Percentiles rank a stretch among this genome's conserved stretches.
phyloP scores from a whole-genome alignment of 352 stramenopile genomes.

The Phytopythium cucurbitacearum region DNA sequence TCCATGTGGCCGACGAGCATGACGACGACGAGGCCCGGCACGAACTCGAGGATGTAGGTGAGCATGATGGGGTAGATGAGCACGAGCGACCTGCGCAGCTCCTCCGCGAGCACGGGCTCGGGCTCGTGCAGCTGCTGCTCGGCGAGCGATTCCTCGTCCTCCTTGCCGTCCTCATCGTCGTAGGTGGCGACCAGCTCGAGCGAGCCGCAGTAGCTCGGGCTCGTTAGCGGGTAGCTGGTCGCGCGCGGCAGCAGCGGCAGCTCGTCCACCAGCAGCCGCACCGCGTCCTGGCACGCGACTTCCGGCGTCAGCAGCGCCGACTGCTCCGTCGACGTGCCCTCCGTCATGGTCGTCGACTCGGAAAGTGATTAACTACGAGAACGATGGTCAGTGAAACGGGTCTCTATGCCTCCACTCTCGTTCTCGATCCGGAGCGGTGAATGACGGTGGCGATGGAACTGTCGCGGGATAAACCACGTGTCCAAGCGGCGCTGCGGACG shows the following conservation, averaged over 20 bases:
- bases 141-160: slow-evolving; percentile 8
- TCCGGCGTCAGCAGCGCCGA: not conserved
- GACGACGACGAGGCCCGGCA: slow-evolving; percentile 51
- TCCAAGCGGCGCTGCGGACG: too few relatives aligned
- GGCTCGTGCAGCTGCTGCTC: slow-evolving; percentile 2
- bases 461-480: too few relatives aligned
- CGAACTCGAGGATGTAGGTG: slow-evolving; percentile 20
- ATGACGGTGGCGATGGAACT: too few relatives aligned
- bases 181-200: slow-evolving; percentile 32
- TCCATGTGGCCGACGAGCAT: slow-evolving; percentile 66
- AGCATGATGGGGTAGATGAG: slow-evolving; percentile 25
- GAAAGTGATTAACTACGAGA: too few relatives aligned
- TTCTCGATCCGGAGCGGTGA: too few relatives aligned
- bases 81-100: slow-evolving; percentile 15
- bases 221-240: slow-evolving; percentile 44
- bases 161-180: slow-evolving; percentile 7
- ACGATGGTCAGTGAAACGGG: too few relatives aligned
- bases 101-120: slow-evolving; percentile 10
- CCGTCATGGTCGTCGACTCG: not conserved
- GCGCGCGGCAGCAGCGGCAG: slow-evolving; percentile 46
- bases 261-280: slow-evolving; percentile 6
- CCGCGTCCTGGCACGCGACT: not conserved
- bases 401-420: too few relatives aligned
- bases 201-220: slow-evolving; percentile 35
- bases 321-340: not conserved